Evolutionary conservation across 2,329 filamentous ascomycete species (phyloP).

Genomic region (Alternaria longipes): DNA sequence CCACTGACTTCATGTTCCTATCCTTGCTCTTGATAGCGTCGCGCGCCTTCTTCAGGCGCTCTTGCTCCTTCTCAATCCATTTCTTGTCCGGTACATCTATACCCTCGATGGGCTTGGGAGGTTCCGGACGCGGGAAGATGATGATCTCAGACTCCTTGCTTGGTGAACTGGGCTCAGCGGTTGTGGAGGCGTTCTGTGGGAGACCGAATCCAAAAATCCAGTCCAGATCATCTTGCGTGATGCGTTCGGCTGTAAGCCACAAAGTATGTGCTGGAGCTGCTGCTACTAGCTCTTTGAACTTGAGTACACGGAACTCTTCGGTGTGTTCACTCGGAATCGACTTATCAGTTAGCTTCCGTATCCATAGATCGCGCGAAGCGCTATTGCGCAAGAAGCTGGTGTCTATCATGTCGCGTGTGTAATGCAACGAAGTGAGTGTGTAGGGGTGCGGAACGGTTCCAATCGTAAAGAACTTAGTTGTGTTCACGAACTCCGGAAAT

Average conservation of each 20-base stretch:
- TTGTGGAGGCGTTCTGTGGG: constrained; percentile 65
- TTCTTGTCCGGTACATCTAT: constrained; percentile 61
- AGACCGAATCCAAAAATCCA: constrained; percentile 91
- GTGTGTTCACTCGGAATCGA: constrained; percentile 71
- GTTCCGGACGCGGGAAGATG: constrained; percentile 54
- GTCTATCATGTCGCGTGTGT: constrained; percentile 59
- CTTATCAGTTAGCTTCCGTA: constrained; percentile 74
- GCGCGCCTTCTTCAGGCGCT: constrained; percentile 64
- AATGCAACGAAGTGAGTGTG: constrained; percentile 75
- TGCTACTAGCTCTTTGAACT: constrained; percentile 84
- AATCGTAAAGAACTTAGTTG: constrained; percentile 77
- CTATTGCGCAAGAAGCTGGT: constrained; percentile 61
- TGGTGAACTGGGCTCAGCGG: constrained; percentile 66
- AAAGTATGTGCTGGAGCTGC: constrained; percentile 70
- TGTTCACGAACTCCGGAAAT: constrained; percentile 74
- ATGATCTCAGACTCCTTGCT: constrained; percentile 66
- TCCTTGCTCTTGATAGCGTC: constrained; percentile 50
- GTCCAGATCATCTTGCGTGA: constrained; percentile 74
- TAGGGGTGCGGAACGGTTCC: constrained; percentile 92
- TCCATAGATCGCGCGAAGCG: constrained; percentile 80
- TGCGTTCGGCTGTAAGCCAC: constrained; percentile 79
- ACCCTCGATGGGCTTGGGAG: constrained; percentile 60
- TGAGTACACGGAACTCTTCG: constrained; percentile 71
- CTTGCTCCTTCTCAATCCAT: constrained; percentile 64
- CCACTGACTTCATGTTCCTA: constrained; percentile 38